phyloP scores from a whole-genome alignment of 331 rosid genomes.

The Malus hybrid region DNA sequence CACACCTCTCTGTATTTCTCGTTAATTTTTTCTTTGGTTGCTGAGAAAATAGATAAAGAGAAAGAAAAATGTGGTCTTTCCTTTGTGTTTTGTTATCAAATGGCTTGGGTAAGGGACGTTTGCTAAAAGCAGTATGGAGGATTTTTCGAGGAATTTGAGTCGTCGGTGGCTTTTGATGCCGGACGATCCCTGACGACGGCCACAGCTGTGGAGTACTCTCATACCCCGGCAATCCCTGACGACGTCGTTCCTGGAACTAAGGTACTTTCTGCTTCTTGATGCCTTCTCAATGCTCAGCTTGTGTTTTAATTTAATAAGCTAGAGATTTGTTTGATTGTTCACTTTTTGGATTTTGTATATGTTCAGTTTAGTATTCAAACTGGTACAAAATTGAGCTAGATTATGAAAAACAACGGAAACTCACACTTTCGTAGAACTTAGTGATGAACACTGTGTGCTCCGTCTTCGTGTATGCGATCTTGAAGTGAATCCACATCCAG shows the following conservation, averaged over 20 bases:
- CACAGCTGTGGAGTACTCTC: constrained; percentile 5
- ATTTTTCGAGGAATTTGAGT: constrained; percentile 32
- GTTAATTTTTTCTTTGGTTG: constrained; percentile 4
- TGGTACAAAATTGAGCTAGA: not conserved
- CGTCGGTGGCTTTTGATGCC: constrained; percentile 49
- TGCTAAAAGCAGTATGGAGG: constrained; percentile 47
- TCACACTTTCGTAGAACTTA: not conserved
- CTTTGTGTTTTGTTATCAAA: constrained; percentile 24
- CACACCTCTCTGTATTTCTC: not conserved
- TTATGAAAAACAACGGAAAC: not conserved
- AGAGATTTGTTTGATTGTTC: not conserved
- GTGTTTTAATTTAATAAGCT: not conserved
- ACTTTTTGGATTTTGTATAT: not conserved
- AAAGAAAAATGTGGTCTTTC: not conserved
- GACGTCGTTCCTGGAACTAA: constrained; percentile 78
- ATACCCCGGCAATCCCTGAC: constrained; percentile 50
- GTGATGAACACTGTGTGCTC: not conserved
- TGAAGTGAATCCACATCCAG: not conserved
- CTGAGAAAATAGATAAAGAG: not conserved
- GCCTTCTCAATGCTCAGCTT: not conserved
- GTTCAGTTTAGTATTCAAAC: not conserved
- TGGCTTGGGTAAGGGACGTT: constrained; percentile 71
- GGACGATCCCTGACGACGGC: constrained; percentile 87
- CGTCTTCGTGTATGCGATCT: not conserved
- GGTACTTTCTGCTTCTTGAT: constrained; percentile 25